Conservation (phyloP, 371 early-diverging fungal species). For the Apophysomyces variabilis region DNA sequence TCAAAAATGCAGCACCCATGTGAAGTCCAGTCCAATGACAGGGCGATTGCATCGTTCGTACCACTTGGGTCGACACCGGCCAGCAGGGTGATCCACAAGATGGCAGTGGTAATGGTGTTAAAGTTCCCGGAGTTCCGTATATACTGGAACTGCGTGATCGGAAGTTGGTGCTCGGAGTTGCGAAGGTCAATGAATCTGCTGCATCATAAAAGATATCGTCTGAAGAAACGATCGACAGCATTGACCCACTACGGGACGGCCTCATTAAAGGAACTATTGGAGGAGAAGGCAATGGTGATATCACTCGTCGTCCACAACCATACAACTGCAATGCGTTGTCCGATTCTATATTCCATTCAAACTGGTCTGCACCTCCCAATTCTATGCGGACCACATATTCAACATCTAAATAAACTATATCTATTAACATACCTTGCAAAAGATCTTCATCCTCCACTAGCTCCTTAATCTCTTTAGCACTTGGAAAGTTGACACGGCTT, state of each 20-base stretch:
- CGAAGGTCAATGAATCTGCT: slow-evolving; percentile 17
- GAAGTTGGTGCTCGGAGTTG: slow-evolving; percentile 1
- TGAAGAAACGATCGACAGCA: slow-evolving; percentile 13
- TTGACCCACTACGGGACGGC: slow-evolving; percentile 21
- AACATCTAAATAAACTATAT: not conserved
- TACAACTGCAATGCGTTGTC: slow-evolving; percentile 40
- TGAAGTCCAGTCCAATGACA: slow-evolving; percentile 39
- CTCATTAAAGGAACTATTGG: slow-evolving; percentile 10
- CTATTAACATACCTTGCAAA: slow-evolving; percentile 26
- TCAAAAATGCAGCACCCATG: slow-evolving; percentile 45
- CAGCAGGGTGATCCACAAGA: slow-evolving; percentile 10
- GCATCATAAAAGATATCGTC: slow-evolving; percentile 47
- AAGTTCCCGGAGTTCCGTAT: slow-evolving; percentile 35
- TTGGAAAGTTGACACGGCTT: slow-evolving; percentile 38
- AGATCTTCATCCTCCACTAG: slow-evolving; percentile 31
- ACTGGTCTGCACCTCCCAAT: slow-evolving; percentile 39
- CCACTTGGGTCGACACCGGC: slow-evolving; percentile 7
- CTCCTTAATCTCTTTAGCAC: slow-evolving; percentile 28
- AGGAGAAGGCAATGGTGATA: slow-evolving; percentile 1
- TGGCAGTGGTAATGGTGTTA: slow-evolving; percentile 23
- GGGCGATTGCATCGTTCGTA: not conserved
- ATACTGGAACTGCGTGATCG: slow-evolving; percentile 20
- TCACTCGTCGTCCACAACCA: slow-evolving; percentile 22
- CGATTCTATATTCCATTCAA: slow-evolving; percentile 38
- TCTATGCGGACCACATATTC: slow-evolving; percentile 18